Conservation (phyloP, 2,329 filamentous ascomycete species). For the Trichophaea hybrida region DNA sequence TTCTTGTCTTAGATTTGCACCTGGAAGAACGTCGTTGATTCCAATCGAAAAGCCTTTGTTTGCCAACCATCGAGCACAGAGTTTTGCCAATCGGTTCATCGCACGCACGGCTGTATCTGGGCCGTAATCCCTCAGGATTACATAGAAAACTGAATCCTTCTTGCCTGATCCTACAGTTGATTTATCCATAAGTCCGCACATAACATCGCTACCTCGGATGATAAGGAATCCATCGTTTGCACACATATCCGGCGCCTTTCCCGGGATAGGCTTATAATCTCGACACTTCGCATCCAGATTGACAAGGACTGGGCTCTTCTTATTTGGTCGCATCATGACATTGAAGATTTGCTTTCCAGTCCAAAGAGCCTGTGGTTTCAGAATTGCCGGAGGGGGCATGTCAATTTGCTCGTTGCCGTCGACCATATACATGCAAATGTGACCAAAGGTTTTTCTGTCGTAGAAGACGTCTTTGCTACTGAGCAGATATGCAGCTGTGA, state of each 20-base stretch:
- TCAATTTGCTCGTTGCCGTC: constrained; percentile 64
- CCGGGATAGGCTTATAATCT: constrained; percentile 53
- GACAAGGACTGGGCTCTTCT: constrained; percentile 63
- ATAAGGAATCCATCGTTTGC: constrained; percentile 82
- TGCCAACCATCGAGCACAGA: constrained; percentile 76
- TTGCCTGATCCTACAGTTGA: constrained; percentile 92
- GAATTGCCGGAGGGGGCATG: constrained; percentile 69
- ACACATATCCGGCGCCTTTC: constrained; percentile 54
- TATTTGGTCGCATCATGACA: constrained; percentile 78
- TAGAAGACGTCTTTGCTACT: constrained; percentile 90
- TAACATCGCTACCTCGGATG: constrained; percentile 88
- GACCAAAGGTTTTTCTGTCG: constrained; percentile 73
- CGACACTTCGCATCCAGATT: constrained; percentile 89
- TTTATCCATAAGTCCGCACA: constrained; percentile 98
- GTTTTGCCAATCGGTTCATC: constrained; percentile 86
- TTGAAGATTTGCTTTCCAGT: constrained; percentile 96
- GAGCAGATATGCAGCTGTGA: constrained; percentile 81
- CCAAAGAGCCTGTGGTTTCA: constrained; percentile 80
- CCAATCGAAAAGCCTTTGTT: constrained; percentile 94
- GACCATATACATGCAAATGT: constrained; percentile 89
- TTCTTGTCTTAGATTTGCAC: constrained; percentile 50
- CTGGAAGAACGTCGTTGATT: constrained; percentile 85
- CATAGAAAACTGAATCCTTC: constrained; percentile 95
- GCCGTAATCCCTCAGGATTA: constrained; percentile 88
- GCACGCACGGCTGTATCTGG: constrained; percentile 73